Evolutionary conservation across 2,329 filamentous ascomycete genomes (phyloP).

Genomic region (Fusarium buxicola): DNA sequence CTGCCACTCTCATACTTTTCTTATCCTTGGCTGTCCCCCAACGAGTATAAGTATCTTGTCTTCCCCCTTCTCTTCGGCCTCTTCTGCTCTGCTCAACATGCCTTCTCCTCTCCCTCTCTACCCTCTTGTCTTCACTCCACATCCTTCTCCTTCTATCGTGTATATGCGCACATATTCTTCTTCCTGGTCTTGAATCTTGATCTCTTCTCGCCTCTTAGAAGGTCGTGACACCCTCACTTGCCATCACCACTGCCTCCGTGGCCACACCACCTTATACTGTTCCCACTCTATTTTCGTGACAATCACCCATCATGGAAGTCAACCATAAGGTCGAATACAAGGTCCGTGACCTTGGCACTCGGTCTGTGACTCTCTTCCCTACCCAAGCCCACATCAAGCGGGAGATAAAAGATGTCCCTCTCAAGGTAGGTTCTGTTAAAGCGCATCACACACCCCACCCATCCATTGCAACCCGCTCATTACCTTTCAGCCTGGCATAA

Average conservation of each 20-base stretch:
- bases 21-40: neutral
- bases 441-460: neutral
- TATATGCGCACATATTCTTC: neutral
- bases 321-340: slow-evolving; percentile 62
- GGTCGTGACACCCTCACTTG: neutral
- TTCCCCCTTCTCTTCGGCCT: slow-evolving; percentile 24
- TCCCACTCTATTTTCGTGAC: neutral
- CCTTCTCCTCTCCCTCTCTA: slow-evolving; percentile 8
- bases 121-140: neutral
- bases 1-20: slow-evolving; percentile 3
- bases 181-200: neutral
- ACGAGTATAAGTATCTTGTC: slow-evolving; percentile 44
- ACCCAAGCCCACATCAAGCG: slow-evolving; percentile 69
- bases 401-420: slow-evolving; percentile 65
- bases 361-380: slow-evolving; percentile 73
- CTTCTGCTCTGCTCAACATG: slow-evolving; percentile 21
- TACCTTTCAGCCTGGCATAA: slow-evolving; percentile 60
- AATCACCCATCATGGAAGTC: slow-evolving; percentile 51
- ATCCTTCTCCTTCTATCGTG: neutral
- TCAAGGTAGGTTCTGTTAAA: slow-evolving; percentile 39
- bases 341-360: slow-evolving; percentile 67
- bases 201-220: neutral
- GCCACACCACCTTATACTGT: neutral
- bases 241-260: neutral
- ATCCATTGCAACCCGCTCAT: neutral